Evolutionary conservation across 1,284 basidiomycete genomes (phyloP), one percentile per base, ranked within the genome.

Genomic region (Anthracocystis setariae): DNA sequence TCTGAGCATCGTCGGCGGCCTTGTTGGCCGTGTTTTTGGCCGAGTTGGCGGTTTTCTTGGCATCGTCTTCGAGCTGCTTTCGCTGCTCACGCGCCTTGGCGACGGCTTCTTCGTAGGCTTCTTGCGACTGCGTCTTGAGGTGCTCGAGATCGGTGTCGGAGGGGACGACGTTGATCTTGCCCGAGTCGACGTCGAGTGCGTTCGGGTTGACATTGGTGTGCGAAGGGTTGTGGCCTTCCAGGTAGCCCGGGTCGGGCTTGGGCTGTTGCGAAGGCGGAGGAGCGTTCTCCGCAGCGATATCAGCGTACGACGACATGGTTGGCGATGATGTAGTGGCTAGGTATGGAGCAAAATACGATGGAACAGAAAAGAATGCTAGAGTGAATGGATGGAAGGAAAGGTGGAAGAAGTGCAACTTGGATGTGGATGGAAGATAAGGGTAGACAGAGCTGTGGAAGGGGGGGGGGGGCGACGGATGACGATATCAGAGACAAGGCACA

Each of bases 161-260:
- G 25, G 76, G 75, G 3, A 78, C 63, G 3, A 76, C 60, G 61
- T 72, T 76, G 46, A 78, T 63, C 48, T 76, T 76, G 44, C 58
- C 58, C 35, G 59, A 57, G 74, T 77, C 60, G 48, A 77, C 75
- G 38, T 77, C 75, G 18, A 55, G 65, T 1, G 62, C 52, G 10
- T 40, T 12, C 13, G 20, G 54, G 50, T 29, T 58, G 21, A 48
- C 54, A n/a, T 56, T 45, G 20, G 40, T 42, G 15, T 44, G 35
- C 15, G 35, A 46, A 27, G 40, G 15, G 49, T 47, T 42, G 21
- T 54, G 55, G 21, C 75, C 76, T 45, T 76, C 74, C 48, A 77
- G 72, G 35, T 46, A 50, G 45, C 47, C 59, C 5, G 47, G 73
- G 48, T 77, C 71, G 17, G 73, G 72, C 49, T 59, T 37, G 45